Percentiles rank a stretch among this genome's conserved stretches.
These are phyloP conservation scores for Nakazawaea ernobii DNA, from an alignment of 805 yeast species.

Conservation along the genomic window DNA sequence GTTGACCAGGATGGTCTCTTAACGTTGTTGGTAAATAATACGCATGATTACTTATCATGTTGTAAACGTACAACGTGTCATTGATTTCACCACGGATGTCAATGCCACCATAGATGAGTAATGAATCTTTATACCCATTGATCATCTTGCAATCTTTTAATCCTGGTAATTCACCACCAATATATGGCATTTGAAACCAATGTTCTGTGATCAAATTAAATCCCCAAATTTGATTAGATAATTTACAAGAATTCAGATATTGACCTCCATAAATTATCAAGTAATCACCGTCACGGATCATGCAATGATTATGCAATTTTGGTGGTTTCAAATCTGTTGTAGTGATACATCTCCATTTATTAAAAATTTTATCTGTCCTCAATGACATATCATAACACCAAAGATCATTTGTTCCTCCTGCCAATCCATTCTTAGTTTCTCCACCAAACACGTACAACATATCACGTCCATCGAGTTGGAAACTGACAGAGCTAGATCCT, in stretches of 20 bases:
- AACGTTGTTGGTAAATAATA: neutral
- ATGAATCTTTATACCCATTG: neutral
- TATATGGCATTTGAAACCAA: neutral
- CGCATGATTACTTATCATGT: neutral
- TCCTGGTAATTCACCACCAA: neutral
- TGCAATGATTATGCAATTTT: neutral
- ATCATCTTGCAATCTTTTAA: neutral
- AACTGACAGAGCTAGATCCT: neutral
- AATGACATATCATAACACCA: conserved; percentile 1
- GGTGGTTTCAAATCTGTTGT: neutral
- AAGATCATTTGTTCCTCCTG: neutral
- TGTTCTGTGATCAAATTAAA: conserved; percentile 2
- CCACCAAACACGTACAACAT: conserved; percentile 6
- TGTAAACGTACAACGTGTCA: conserved; percentile 2
- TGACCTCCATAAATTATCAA: conserved; percentile 4
- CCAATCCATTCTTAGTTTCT: neutral
- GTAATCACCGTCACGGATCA: neutral
- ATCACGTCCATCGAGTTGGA: neutral
- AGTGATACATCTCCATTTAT: conserved; percentile 3
- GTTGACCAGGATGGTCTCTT: neutral
- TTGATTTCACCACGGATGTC: neutral
- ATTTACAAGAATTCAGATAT: neutral
- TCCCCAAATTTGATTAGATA: neutral
- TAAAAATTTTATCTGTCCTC: neutral
- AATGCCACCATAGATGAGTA: conserved; percentile 1